Base-by-base conservation (phyloP, 352 stramenopile genomes). In the Phytophthora melonis region DNA sequence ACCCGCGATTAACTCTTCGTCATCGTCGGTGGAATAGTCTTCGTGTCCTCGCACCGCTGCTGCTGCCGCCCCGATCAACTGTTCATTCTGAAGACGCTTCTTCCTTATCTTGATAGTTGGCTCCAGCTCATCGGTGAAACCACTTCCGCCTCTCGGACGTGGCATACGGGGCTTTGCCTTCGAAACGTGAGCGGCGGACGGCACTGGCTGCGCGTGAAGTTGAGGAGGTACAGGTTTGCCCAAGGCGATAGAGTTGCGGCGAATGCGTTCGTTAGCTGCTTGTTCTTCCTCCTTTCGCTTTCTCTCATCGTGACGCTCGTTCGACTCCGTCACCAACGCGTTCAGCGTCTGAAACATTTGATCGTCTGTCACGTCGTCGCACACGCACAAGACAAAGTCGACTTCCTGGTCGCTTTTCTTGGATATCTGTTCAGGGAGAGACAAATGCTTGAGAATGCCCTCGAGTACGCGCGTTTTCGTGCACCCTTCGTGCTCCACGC, bases 341-440 rank as follows among this genome's bases (percentile, higher is more conserved):
- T 94, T 92, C 53, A 97, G 70, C 23, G 86, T 95, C 71, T 95
- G 87, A 71, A 97, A 97, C 90, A 97, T 97, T 80, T 97, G 90
- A 63, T 97, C 90, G 61, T 97, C 91, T 1, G 85, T 95, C 30
- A 90, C 82, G 61, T 97, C 91, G 67, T 97, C 91, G 63, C 91
- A 95, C 41, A 97, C 90, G 45, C 90, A 97, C 8, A 97, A 58
- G 16, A 97, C 82, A 74, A 97, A 97, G 63, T 97, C 91, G 27
- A 97, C 87, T 43, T 94, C 86, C 27, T 86, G 72, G 56, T 84
- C 72, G n/a, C 83, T 87, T 73, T 85, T 90, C 65, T 81, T 83
- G 14, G 73, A 59, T n/a, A 95, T 81, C 62, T 94, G 87, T 49
- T 90, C 74, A 32, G 85, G 76, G 45, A 91, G 73, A 18, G 87